Conservation (phyloP, 176 grass and related monocot species). For the Guadua angustifolia region DNA sequence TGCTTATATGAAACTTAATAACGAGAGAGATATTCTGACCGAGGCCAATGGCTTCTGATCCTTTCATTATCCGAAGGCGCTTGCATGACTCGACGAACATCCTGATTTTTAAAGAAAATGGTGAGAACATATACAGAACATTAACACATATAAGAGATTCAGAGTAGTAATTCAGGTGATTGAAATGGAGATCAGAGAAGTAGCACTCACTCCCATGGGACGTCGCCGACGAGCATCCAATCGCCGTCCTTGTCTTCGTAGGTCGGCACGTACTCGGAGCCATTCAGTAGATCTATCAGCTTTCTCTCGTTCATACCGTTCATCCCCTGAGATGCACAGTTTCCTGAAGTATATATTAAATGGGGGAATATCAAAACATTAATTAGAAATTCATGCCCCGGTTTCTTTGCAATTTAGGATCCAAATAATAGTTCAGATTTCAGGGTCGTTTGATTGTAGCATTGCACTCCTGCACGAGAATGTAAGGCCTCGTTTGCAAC, state of each 20-base stretch:
- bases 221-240: conserved; percentile 95
- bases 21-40: conserved; percentile 54
- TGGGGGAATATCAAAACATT: background rate
- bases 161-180: background rate
- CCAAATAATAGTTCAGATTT: background rate
- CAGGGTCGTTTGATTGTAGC: background rate
- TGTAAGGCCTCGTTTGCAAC: background rate
- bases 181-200: conserved; percentile 12
- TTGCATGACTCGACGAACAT: conserved; percentile 99
- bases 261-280: conserved; percentile 85
- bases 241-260: conserved; percentile 97
- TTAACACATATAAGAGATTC: background rate
- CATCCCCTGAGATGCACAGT: conserved; percentile 69
- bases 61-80: conserved; percentile 95
- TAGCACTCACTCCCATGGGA: conserved; percentile 85
- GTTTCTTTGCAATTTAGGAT: background rate
- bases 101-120: conserved; percentile 51
- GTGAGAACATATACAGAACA: background rate
- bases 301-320: conserved; percentile 76
- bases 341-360: conserved; percentile 40
- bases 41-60: conserved; percentile 96
- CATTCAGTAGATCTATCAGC: conserved; percentile 68
- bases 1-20: conserved; percentile 29
- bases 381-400: background rate
- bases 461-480: background rate